Conservation (phyloP, 176 grass and related monocot genomes). For the Thinopyrum elongatum region DNA sequence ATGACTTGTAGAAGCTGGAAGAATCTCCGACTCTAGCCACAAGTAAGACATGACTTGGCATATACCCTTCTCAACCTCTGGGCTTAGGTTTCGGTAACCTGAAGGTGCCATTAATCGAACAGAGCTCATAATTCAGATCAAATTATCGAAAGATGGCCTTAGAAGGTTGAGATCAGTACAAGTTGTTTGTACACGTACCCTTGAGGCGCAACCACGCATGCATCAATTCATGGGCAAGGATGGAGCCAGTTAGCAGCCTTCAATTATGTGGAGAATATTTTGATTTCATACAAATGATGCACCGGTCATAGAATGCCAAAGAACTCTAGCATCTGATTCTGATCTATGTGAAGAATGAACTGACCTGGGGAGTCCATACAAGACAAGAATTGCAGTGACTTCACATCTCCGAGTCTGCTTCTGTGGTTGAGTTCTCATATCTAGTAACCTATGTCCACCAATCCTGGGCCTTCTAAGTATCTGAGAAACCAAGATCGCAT, state of each 20-base stretch:
- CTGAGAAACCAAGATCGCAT: conserved; percentile 32
- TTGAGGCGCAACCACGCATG: conserved; percentile 89
- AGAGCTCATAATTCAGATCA: not conserved
- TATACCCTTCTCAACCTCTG: conserved; percentile 84
- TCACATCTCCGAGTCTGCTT: conserved; percentile 76
- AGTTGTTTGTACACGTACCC: conserved; percentile 34
- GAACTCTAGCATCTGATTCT: no score
- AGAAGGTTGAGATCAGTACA: not conserved
- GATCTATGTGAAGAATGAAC: conserved; percentile 31
- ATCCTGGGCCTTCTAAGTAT: conserved; percentile 75
- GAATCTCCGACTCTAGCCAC: conserved; percentile 91
- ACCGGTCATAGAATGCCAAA: no score
- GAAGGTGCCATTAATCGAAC: conserved; percentile 16
- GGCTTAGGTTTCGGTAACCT: conserved; percentile 72
- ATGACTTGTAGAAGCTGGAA: conserved; percentile 46
- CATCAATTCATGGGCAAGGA: conserved; percentile 96
- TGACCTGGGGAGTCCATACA: conserved; percentile 88
- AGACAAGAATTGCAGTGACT: conserved; percentile 87
- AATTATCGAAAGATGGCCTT: not conserved
- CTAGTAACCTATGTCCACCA: conserved; percentile 59
- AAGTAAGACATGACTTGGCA: conserved; percentile 88
- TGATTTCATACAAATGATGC: no score
- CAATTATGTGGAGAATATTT: conserved; percentile 24
- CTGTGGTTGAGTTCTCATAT: conserved; percentile 69
- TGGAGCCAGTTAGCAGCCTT: conserved; percentile 91